A percentile compares a stretch with the other conserved stretches of the same genome.
Evolutionary conservation across 2,329 filamentous ascomycete genomes (phyloP).

Genomic region (Alternaria dauci): DNA sequence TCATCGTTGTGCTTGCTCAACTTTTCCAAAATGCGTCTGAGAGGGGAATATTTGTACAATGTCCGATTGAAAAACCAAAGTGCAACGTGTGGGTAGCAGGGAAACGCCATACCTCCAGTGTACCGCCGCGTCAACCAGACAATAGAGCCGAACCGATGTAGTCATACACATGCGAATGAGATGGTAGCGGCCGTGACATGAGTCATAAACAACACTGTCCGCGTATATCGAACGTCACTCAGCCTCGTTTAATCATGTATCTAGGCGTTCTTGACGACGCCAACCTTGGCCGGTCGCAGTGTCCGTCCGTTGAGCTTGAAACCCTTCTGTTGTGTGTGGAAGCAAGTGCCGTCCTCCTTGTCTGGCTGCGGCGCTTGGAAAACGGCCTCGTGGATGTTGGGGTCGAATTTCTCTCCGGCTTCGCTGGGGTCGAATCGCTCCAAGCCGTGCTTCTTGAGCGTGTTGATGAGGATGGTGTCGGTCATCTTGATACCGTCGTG

Average conservation of each 20-base stretch:
- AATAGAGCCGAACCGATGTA: constrained; percentile 24
- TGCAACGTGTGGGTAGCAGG: constrained; percentile 8
- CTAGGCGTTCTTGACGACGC: constrained; percentile 84
- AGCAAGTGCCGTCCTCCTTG: constrained; percentile 90
- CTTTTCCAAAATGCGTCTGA: constrained; percentile 33
- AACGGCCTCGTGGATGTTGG: constrained; percentile 94
- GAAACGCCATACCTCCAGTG: constrained; percentile 32
- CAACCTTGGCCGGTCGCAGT: constrained; percentile 91
- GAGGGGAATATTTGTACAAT: constrained; percentile 44
- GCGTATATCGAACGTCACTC: not conserved
- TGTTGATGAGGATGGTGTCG: constrained; percentile 83
- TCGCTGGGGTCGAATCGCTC: constrained; percentile 81
- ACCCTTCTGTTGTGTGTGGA: constrained; percentile 93
- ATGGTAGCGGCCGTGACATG: not conserved
- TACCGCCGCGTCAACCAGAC: constrained; percentile 22
- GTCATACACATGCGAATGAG: constrained; percentile 32
- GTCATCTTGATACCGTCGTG: constrained; percentile 96
- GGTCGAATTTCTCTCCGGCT: constrained; percentile 86
- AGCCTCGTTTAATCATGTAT: constrained; percentile 2
- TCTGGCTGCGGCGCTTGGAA: constrained; percentile 89
- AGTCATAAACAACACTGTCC: not conserved
- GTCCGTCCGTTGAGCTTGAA: constrained; percentile 92
- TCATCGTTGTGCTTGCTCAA: constrained; percentile 11
- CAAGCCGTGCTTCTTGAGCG: constrained; percentile 91
- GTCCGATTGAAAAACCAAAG: constrained; percentile 18